Percentiles rank a stretch among this genome's conserved stretches.
Conservation (phyloP, 2,329 filamentous ascomycete genomes). For the Ophiostoma tasmaniense region DNA sequence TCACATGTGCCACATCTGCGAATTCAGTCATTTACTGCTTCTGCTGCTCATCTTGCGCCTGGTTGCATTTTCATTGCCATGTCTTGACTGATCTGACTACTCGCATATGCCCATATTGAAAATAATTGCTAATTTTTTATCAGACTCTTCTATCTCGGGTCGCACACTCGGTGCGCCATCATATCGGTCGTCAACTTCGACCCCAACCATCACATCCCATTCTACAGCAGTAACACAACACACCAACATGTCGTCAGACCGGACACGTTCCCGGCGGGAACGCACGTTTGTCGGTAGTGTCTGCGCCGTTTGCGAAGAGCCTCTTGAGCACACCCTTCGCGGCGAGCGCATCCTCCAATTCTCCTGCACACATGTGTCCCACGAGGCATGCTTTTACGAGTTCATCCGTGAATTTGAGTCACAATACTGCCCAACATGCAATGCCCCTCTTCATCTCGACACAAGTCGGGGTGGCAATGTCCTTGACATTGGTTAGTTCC, state of each 20-base stretch:
- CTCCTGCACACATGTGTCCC: conserved; percentile 91
- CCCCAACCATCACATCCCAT: conserved; percentile 30
- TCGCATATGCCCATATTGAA: neutral
- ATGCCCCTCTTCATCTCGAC: conserved; percentile 84
- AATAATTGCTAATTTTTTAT: neutral
- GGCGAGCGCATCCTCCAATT: conserved; percentile 94
- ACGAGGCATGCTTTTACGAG: conserved; percentile 98
- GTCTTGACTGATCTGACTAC: neutral
- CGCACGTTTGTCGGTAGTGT: conserved; percentile 91
- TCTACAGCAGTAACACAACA: conserved; percentile 31
- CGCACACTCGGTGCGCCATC: conserved; percentile 32
- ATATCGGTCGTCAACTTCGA: conserved; percentile 32
- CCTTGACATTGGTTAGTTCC: conserved; percentile 67
- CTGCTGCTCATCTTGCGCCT: neutral
- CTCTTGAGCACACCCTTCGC: conserved; percentile 85
- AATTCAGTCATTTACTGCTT: neutral
- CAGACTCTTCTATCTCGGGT: conserved; percentile 20
- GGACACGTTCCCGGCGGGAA: conserved; percentile 72
- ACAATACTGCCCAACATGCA: conserved; percentile 88
- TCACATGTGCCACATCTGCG: neutral
- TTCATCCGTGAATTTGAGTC: conserved; percentile 92
- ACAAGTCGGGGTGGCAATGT: conserved; percentile 90
- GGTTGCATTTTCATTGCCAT: neutral
- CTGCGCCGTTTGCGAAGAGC: conserved; percentile 95
- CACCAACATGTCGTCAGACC: conserved; percentile 66